These are phyloP conservation scores for Diacronema lutheri DNA, from an alignment of 78 protist species.

Conservation along the genomic window DNA sequence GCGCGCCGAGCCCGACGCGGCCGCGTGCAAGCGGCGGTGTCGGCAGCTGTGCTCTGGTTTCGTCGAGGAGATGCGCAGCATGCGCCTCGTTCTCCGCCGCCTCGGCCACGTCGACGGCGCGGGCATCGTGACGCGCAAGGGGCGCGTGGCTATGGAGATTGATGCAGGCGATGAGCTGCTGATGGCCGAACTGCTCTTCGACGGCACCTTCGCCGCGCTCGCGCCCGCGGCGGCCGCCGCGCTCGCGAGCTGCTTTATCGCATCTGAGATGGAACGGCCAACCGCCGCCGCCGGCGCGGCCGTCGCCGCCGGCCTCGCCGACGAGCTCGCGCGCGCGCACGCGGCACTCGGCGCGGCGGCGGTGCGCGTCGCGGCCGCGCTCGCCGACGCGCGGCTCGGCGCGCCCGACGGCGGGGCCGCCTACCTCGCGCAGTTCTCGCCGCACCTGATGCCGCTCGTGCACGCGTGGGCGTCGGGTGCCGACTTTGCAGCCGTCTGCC, in stretches of 20 bases:
- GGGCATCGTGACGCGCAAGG: constrained; percentile 46
- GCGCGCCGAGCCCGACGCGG: not conserved
- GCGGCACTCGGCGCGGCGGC: constrained; percentile 40
- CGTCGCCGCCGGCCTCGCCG: no score
- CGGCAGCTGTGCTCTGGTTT: not conserved
- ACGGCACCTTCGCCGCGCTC: constrained; percentile 51
- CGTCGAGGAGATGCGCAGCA: not conserved
- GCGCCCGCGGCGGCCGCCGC: constrained; percentile 3
- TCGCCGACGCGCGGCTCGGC: constrained; percentile 69
- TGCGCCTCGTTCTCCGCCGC: constrained; percentile 31
- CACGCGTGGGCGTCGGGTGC: constrained; percentile 75
- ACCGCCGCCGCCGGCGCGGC: no score
- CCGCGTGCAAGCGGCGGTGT: not conserved
- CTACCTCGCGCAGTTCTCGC: constrained; percentile 61
- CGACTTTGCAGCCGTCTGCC: constrained; percentile 75
- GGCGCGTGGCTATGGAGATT: constrained; percentile 52
- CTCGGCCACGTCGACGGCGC: constrained; percentile 26
- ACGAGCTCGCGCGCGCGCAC: no score
- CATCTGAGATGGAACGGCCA: not conserved
- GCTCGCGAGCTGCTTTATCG: constrained; percentile 16
- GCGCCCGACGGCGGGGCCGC: constrained; percentile 59
- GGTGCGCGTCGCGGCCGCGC: constrained; percentile 60
- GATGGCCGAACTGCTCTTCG: constrained; percentile 39
- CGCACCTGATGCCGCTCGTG: constrained; percentile 73
- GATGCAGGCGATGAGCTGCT: constrained; percentile 53